A percentile compares a stretch with the other conserved stretches of the same genome.
These are phyloP conservation scores for Styphnolobium japonicum DNA, from an alignment of 306 rosid genomes.

Conservation along the genomic window DNA sequence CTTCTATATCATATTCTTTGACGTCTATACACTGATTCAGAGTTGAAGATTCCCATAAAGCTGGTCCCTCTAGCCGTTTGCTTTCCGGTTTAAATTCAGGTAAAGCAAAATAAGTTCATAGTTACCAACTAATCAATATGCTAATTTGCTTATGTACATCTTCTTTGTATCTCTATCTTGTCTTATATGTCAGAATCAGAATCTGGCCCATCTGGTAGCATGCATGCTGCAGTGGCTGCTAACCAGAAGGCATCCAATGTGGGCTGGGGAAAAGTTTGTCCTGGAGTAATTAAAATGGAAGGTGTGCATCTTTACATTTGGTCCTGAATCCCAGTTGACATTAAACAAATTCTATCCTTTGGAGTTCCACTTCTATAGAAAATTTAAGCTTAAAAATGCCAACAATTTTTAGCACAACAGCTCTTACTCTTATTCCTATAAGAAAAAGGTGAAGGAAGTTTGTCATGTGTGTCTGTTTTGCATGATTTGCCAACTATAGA, in stretches of 20 bases:
- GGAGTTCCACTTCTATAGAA: not conserved
- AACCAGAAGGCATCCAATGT: conserved; percentile 70
- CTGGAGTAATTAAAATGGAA: conserved; percentile 66
- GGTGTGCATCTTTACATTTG: conserved; percentile 43
- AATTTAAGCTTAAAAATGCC: not conserved
- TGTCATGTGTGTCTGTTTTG: not conserved
- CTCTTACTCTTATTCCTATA: not conserved
- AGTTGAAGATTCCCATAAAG: conserved; percentile 79
- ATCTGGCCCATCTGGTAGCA: conserved; percentile 45
- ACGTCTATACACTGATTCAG: conserved; percentile 45
- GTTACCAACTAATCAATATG: not conserved
- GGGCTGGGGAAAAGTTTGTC: conserved; percentile 61
- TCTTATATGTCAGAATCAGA: conserved; percentile 50
- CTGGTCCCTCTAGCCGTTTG: conserved; percentile 60
- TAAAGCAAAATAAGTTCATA: conserved; percentile 31
- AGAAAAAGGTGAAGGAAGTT: not conserved
- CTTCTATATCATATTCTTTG: conserved; percentile 19
- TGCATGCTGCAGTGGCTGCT: conserved; percentile 42
- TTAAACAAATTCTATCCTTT: not conserved
- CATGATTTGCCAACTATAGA: not conserved
- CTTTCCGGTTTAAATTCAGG: conserved; percentile 66
- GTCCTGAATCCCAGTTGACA: not conserved
- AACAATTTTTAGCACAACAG: not conserved
- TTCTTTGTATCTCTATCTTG: conserved; percentile 28
- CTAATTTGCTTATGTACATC: not conserved